These are phyloP conservation scores for Cerioporus squamosus DNA, from an alignment of 1,284 basidiomycete genomes.

Conservation along the genomic window DNA sequence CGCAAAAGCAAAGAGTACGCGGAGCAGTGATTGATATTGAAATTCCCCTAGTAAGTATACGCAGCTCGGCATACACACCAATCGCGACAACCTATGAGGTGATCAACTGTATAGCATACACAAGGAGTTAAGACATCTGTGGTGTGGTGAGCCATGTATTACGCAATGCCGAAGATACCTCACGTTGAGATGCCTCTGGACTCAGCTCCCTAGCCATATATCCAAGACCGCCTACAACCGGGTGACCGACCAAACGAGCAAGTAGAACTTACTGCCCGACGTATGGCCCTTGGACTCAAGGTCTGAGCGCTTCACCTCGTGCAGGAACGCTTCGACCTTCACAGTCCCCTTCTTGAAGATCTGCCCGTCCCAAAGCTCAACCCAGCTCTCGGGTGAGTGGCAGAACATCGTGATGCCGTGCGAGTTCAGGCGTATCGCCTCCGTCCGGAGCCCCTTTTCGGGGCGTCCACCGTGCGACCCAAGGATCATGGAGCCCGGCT, in stretches of 20 bases:
- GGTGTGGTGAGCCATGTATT: no score
- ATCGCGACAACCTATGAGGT: no score
- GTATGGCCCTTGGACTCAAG: background rate
- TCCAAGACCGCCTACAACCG: constrained; percentile 20
- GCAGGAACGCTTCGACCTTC: constrained; percentile 35
- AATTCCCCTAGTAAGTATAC: no score
- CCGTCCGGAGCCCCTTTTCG: constrained; percentile 29
- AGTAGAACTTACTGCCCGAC: constrained; percentile 17
- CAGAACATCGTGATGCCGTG: constrained; percentile 27
- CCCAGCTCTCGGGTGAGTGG: constrained; percentile 45
- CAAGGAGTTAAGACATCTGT: no score
- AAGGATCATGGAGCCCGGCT: constrained; percentile 42
- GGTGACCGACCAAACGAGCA: constrained; percentile 33
- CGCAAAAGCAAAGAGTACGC: no score
- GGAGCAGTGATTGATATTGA: no score
- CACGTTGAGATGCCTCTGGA: no score
- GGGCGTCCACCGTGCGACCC: constrained; percentile 34
- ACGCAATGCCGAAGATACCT: no score
- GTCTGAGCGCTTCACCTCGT: background rate
- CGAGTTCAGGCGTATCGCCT: background rate
- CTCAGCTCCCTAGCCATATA: no score
- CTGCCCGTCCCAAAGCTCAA: constrained; percentile 45
- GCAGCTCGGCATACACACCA: no score
- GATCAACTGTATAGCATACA: no score
- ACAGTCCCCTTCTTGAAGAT: constrained; percentile 45